Evolutionary conservation across 2,329 filamentous ascomycete genomes (phyloP), one percentile per base, ranked within the genome.

Genomic region (Teratosphaeria destructans): DNA sequence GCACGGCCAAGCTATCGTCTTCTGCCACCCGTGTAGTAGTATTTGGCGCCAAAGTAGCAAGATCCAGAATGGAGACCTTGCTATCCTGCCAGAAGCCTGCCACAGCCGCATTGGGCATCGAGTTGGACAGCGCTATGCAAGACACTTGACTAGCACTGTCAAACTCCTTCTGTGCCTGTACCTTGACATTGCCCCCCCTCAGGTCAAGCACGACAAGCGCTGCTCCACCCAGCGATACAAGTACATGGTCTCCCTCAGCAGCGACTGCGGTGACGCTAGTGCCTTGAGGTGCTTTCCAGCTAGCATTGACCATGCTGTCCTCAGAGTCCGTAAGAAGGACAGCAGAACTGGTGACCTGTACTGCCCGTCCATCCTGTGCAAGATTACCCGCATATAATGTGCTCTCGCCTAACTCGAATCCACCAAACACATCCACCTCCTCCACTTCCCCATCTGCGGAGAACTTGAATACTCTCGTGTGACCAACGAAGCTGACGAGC

Each of bases 51-150:
- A 97, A 77, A 3, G 4, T 56, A 19, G 81, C 73, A 26, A 95
- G 72, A 60, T 86, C 81, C 53, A 96, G 78, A 37, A 97, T 78
- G 0, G 88, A 87, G 29, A 97, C 82, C 11, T 83, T 84, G 5
- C 90, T 89, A n/a, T 86, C 86, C 63, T 88, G 85, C 85, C 93
- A 97, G 74, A 95, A 94, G 1, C 91, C 92, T 16, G 94, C 81
- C 32, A 96, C 86, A 59, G 88, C 93, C 35, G 90, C 77, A 55
- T 83, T 79, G 4, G 80, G 77, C 14, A 86, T 76, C 39, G 82
- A 78, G 3, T 82, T 78, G 0, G 91, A 85, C 1, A 94, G 81
- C 54, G 93, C 85, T 10, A 97, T 79, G 67, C 92, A 95, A 2
- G 94, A 89, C 37, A 97, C 83, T 71, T 97, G 90, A 64, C 90